These are phyloP conservation scores for Ganoderma boninense DNA, from an alignment of 1,284 basidiomycete genomes.

Conservation along the genomic window DNA sequence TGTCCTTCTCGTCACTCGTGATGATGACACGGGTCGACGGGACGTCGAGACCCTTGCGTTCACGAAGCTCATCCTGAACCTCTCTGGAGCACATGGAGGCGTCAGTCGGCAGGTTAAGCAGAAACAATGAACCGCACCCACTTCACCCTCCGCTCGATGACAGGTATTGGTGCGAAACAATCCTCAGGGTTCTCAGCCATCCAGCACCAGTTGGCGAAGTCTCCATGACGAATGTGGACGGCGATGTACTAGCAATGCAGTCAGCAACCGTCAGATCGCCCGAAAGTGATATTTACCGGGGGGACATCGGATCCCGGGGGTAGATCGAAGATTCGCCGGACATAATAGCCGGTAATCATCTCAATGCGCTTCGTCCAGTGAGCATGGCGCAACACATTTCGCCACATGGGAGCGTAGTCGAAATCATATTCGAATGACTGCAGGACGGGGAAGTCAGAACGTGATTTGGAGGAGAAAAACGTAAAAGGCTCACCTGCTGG, in stretches of 20 bases:
- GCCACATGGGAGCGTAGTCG: conserved; percentile 60
- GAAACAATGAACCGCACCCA: conserved; percentile 19
- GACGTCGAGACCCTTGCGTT: conserved; percentile 58
- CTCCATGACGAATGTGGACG: conserved; percentile 69
- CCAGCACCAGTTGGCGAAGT: conserved; percentile 63
- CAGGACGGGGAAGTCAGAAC: neutral
- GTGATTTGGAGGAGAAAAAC: neutral
- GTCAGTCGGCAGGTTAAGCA: neutral
- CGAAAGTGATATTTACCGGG: conserved; percentile 42
- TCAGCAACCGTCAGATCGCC: conserved; percentile 13
- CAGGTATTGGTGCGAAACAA: conserved; percentile 69
- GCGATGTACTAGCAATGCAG: conserved; percentile 58
- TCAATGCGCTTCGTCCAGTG: conserved; percentile 52
- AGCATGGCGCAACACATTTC: conserved; percentile 54
- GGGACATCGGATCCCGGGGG: conserved; percentile 48
- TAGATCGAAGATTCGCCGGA: conserved; percentile 51
- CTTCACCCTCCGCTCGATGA: conserved; percentile 63
- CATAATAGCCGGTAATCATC: conserved; percentile 48
- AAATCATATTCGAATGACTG: conserved; percentile 53
- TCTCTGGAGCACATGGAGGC: conserved; percentile 45
- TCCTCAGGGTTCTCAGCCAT: conserved; percentile 51
- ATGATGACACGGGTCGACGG: conserved; percentile 64
- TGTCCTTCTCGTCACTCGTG: conserved; percentile 75
- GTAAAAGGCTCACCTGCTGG: conserved; percentile 37
- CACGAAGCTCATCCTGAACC: conserved; percentile 61